Evolutionary conservation across 805 yeast species (phyloP).

Genomic region (Ogataea degrootiae): DNA sequence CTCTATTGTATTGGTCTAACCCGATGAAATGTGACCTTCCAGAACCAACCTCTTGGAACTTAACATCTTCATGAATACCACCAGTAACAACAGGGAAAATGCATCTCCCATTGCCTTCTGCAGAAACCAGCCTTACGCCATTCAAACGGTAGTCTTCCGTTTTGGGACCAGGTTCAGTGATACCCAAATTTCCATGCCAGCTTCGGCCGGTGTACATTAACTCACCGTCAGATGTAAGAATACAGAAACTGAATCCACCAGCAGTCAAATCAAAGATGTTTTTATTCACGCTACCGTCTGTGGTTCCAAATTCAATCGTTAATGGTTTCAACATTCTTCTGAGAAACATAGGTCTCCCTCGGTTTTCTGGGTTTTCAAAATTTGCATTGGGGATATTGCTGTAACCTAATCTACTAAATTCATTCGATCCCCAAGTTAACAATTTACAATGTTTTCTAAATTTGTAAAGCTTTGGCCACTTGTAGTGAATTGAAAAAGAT

Average conservation of each 20-base stretch:
- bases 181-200: slow-evolving; percentile 34
- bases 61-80: slow-evolving; percentile 13
- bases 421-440: slow-evolving; percentile 48
- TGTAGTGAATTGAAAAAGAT: slow-evolving; percentile 29
- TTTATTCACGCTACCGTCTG: too few relatives aligned
- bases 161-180: slow-evolving; percentile 37
- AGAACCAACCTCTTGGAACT: slow-evolving; percentile 47
- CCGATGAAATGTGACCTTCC: slow-evolving; percentile 67
- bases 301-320: slow-evolving; percentile 28
- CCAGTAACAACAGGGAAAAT: slow-evolving; percentile 9
- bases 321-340: slow-evolving; percentile 11
- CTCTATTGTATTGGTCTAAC: slow-evolving; percentile 40
- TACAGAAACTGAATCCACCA: slow-evolving; percentile 62
- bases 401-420: slow-evolving; percentile 42
- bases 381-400: slow-evolving; percentile 3
- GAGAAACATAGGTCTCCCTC: not conserved
- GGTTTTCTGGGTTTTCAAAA: slow-evolving; percentile 12
- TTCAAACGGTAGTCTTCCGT: slow-evolving; percentile 24
- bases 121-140: not conserved
- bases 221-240: slow-evolving; percentile 51
- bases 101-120: slow-evolving; percentile 6
- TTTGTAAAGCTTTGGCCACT: slow-evolving; percentile 48
- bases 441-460: slow-evolving; percentile 37
- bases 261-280: slow-evolving; percentile 44
- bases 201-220: slow-evolving; percentile 49